Evolutionary conservation across 1,284 basidiomycete genomes (phyloP).

Genomic region (Ceratobasidium sp.): DNA sequence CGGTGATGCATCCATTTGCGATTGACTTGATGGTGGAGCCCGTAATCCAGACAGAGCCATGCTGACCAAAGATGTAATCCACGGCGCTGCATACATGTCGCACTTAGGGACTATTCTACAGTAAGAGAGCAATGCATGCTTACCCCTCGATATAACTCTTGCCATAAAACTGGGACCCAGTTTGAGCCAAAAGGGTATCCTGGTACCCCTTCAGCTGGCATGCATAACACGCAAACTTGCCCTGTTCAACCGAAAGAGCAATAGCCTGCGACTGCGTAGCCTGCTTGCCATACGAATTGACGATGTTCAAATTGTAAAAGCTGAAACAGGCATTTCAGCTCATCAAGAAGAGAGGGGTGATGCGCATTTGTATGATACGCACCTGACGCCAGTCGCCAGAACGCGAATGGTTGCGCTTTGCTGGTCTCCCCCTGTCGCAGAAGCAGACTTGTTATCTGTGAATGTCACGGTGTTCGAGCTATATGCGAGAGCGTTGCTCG

Average conservation of each 20-base stretch:
- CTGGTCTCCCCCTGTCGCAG: constrained; percentile 43
- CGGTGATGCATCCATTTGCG: constrained; percentile 47
- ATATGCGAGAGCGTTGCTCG: constrained; percentile 3
- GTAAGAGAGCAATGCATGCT: neutral
- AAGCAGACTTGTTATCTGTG: constrained; percentile 43
- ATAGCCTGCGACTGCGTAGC: constrained; percentile 45
- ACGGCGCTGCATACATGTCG: constrained; percentile 24
- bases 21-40: constrained; percentile 41
- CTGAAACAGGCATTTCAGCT: neutral
- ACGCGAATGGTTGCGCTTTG: constrained; percentile 46
- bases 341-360: too few relatives aligned
- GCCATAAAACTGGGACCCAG: constrained; percentile 46
- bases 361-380: constrained; percentile 1
- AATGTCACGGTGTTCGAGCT: constrained; percentile 44
- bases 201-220: constrained; percentile 46
- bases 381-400: constrained; percentile 45
- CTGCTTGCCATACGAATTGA: constrained; percentile 45
- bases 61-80: constrained; percentile 46
- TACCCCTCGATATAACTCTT: constrained; percentile 45
- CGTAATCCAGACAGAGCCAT: constrained; percentile 45
- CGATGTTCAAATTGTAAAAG: constrained; percentile 48
- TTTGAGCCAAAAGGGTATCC: constrained; percentile 47
- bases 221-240: constrained; percentile 46
- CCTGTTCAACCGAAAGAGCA: constrained; percentile 46
- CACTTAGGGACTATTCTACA: neutral